phyloP scores from a whole-genome alignment of 1,284 basidiomycete species.

The Puccinia hordei region DNA sequence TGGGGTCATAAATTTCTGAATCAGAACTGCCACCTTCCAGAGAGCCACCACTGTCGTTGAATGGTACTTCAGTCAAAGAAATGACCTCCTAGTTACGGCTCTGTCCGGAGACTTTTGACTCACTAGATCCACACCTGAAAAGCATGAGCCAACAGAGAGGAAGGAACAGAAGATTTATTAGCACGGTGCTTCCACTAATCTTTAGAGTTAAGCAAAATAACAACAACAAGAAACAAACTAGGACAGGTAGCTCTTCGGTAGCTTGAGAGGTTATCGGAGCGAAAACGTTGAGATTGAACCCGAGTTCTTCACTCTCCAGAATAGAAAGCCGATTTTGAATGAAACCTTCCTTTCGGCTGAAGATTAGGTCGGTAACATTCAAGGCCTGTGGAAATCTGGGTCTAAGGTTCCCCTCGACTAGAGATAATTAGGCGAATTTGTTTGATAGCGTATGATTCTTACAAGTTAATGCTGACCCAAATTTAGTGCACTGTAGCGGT shows the following conservation, averaged over 20 bases:
- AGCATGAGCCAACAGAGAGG: neutral
- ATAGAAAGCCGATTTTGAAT: conserved; percentile 1
- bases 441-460: neutral
- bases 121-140: conserved; percentile 49
- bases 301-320: conserved; percentile 43
- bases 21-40: conserved; percentile 30
- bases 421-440: neutral
- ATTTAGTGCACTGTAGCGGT: conserved; percentile 36
- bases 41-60: conserved; percentile 33
- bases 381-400: conserved; percentile 40
- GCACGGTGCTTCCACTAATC: neutral
- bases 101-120: neutral
- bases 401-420: conserved; percentile 25
- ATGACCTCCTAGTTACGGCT: neutral
- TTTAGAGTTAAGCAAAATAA: neutral
- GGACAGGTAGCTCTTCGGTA: conserved; percentile 29
- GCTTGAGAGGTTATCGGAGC: neutral
- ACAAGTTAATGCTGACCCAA: conserved; percentile 41
- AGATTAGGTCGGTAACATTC: conserved; percentile 12
- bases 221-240: conserved; percentile 15
- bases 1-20: conserved; percentile 39
- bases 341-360: conserved; percentile 12
- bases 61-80: neutral
- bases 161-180: neutral
- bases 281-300: conserved; percentile 46